Evolutionary conservation across 495 filamentous ascomycete species (phyloP).

Genomic region (Lepidopterella palustris): DNA sequence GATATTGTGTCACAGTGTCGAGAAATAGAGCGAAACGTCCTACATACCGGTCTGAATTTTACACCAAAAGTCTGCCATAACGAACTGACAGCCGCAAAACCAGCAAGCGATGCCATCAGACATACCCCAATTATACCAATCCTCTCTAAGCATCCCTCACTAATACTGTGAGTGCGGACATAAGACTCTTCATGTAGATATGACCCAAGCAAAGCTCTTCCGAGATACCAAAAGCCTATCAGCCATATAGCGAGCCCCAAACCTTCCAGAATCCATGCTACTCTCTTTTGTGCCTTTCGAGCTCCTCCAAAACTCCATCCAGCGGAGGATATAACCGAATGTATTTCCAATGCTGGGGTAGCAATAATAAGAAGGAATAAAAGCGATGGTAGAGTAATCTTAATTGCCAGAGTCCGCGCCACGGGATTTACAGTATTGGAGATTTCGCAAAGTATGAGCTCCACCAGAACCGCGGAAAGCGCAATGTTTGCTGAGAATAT

Average conservation of each 20-base stretch:
- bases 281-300: conserved; percentile 42
- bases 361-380: conserved; percentile 59
- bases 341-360: conserved; percentile 66
- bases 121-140: conserved; percentile 76
- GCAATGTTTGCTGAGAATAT: conserved; percentile 68
- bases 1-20: background rate
- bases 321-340: conserved; percentile 53
- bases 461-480: conserved; percentile 63
- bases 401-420: conserved; percentile 55
- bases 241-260: conserved; percentile 56
- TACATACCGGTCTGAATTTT: conserved; percentile 42
- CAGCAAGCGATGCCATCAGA: conserved; percentile 73
- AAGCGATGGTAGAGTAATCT: conserved; percentile 57
- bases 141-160: conserved; percentile 67
- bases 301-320: conserved; percentile 49
- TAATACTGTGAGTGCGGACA: conserved; percentile 43
- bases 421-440: conserved; percentile 58
- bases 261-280: conserved; percentile 55
- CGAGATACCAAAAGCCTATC: conserved; percentile 65
- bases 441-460: conserved; percentile 73
- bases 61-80: conserved; percentile 74
- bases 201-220: conserved; percentile 54
- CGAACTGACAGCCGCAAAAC: conserved; percentile 72
- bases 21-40: background rate
- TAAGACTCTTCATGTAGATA: conserved; percentile 35